phyloP scores from a whole-genome alignment of 495 filamentous ascomycete genomes.

The Podospora sp. region DNA sequence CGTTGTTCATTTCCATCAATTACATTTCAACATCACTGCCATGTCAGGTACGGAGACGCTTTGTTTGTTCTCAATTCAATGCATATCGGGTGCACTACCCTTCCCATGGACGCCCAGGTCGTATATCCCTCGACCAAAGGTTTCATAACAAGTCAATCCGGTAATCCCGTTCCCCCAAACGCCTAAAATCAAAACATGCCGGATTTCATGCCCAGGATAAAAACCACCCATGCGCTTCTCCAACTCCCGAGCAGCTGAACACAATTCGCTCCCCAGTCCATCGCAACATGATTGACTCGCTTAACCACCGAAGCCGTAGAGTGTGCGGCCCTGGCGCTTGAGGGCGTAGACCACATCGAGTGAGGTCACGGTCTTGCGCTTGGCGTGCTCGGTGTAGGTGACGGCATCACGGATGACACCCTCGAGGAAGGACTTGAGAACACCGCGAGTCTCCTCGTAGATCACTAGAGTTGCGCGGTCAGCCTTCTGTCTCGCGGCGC shows the following conservation, averaged over 20 bases:
- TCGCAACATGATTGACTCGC: slow-evolving; percentile 17
- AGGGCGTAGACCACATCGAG: slow-evolving; percentile 95
- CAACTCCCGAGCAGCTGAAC: neutral
- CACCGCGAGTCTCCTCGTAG: slow-evolving; percentile 99
- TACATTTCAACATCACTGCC: no score
- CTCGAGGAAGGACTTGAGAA: slow-evolving; percentile 99
- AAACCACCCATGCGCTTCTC: neutral
- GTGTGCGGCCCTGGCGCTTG: slow-evolving; percentile 93
- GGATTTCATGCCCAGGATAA: slow-evolving; percentile 12
- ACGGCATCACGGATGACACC: slow-evolving; percentile 98
- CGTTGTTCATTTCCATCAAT: no score
- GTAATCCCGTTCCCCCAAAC: slow-evolving; percentile 18
- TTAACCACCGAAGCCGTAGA: slow-evolving; percentile 99
- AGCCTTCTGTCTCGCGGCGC: slow-evolving; percentile 60
- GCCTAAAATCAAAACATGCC: slow-evolving; percentile 13
- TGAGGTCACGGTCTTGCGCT: slow-evolving; percentile 96
- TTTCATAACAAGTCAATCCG: slow-evolving; percentile 15
- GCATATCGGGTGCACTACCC: slow-evolving; percentile 22
- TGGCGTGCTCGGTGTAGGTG: slow-evolving; percentile 96
- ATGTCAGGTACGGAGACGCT: neutral
- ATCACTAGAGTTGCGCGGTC: slow-evolving; percentile 58
- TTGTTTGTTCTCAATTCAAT: slow-evolving; percentile 13
- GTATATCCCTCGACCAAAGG: slow-evolving; percentile 19
- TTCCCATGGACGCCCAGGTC: slow-evolving; percentile 21
- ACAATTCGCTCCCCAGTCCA: neutral